phyloP scores from a whole-genome alignment of 495 filamentous ascomycete species.

The Trichoderma erinaceum region DNA sequence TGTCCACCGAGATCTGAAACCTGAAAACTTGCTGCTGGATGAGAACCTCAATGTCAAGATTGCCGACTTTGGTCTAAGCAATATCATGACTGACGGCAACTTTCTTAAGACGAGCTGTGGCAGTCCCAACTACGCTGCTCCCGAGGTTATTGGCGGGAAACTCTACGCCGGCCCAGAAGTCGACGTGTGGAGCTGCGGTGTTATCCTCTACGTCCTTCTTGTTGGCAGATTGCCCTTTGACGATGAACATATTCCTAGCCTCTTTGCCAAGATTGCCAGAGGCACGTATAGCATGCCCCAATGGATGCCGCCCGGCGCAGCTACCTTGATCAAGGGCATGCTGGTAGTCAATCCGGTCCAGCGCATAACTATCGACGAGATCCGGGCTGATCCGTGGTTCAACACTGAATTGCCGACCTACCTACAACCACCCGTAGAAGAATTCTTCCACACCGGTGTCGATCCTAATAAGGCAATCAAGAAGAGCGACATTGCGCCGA shows the following conservation, averaged over 20 bases:
- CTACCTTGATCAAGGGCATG: conserved; percentile 83
- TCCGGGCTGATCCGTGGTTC: conserved; percentile 94
- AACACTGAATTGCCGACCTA: conserved; percentile 77
- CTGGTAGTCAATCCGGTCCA: conserved; percentile 91
- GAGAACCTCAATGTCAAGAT: conserved; percentile 96
- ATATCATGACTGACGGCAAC: conserved; percentile 99
- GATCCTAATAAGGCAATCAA: conserved; percentile 87
- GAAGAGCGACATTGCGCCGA: conserved; percentile 66
- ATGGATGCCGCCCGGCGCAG: conserved; percentile 83
- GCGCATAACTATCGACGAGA: conserved; percentile 86
- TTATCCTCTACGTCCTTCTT: conserved; percentile 92
- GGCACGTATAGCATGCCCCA: conserved; percentile 83
- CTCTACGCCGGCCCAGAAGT: conserved; percentile 96
- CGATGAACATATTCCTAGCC: conserved; percentile 68
- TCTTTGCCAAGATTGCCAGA: conserved; percentile 38
- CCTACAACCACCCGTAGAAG: conserved; percentile 81
- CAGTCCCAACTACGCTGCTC: conserved; percentile 95
- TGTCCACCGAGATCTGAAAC: conserved; percentile 94
- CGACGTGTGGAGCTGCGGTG: conserved; percentile 98
- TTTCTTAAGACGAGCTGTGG: conserved; percentile 98
- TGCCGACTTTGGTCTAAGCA: conserved; percentile 95
- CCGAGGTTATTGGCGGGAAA: conserved; percentile 96
- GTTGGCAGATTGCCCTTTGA: conserved; percentile 92
- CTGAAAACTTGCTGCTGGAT: conserved; percentile 93
- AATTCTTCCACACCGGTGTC: conserved; percentile 87